These are phyloP conservation scores for Smithsoniella earleae DNA, from an alignment of 163 green algal genomes.

Conservation along the genomic window DNA sequence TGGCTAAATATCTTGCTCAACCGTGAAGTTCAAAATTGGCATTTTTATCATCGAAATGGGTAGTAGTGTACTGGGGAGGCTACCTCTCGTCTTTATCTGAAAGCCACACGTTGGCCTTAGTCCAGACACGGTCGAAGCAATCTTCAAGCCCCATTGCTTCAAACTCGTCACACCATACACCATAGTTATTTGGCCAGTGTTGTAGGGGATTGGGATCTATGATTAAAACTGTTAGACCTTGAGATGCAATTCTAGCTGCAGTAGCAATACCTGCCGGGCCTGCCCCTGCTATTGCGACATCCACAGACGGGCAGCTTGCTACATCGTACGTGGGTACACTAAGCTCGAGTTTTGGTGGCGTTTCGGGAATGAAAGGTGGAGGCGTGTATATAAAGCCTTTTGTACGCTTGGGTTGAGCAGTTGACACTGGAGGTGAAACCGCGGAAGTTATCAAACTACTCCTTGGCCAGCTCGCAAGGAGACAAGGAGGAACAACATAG, in stretches of 20 bases:
- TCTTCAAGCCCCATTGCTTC: constrained; percentile 85
- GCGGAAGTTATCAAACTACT: too few relatives aligned
- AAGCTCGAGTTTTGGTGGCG: neutral
- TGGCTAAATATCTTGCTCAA: too few relatives aligned
- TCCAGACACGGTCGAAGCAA: constrained; percentile 81
- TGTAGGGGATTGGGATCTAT: constrained; percentile 74
- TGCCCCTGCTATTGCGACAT: constrained; percentile 71
- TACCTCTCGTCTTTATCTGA: constrained; percentile 18
- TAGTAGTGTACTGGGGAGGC: too few relatives aligned
- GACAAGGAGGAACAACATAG: too few relatives aligned
- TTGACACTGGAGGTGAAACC: neutral
- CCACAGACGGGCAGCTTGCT: constrained; percentile 38
- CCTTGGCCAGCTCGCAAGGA: too few relatives aligned
- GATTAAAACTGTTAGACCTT: constrained; percentile 66
- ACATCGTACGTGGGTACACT: neutral
- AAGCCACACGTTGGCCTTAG: constrained; percentile 75
- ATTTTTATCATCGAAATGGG: neutral
- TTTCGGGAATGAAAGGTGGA: constrained; percentile 14
- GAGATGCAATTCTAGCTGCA: constrained; percentile 52
- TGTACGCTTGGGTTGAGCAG: neutral
- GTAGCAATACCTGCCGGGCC: constrained; percentile 71
- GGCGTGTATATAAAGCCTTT: constrained; percentile 5
- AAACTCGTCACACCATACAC: constrained; percentile 97
- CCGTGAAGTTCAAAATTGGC: neutral
- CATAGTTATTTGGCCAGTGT: constrained; percentile 95